Evolutionary conservation across 257 asterid species (phyloP).

Genomic region (Capsicum pubescens): DNA sequence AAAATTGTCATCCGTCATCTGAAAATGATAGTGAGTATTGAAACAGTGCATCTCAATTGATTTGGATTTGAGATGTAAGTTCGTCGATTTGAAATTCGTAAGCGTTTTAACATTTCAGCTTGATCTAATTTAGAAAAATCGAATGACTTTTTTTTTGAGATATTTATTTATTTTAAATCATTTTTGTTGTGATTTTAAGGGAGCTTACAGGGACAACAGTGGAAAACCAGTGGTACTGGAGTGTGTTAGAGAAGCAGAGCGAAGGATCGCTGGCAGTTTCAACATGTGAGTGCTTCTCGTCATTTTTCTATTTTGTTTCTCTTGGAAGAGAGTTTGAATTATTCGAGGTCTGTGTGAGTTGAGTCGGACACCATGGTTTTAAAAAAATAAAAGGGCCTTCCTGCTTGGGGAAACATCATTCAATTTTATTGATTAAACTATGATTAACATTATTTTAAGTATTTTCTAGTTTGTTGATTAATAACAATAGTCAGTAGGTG

Average conservation of each 20-base stretch:
- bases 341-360: not conserved
- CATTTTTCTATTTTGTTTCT: not conserved
- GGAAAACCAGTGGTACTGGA: constrained; percentile 98
- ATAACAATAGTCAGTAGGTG: too few species aligned
- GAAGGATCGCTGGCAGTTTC: constrained; percentile 74
- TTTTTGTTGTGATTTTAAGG: constrained; percentile 44
- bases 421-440: too few species aligned
- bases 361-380: too few species aligned
- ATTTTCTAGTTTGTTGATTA: too few species aligned
- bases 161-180: not conserved
- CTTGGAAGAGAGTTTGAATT: not conserved
- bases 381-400: not conserved
- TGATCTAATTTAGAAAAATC: not conserved
- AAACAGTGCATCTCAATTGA: not conserved
- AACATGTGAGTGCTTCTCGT: constrained; percentile 60
- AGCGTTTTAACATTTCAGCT: not conserved
- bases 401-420: not conserved
- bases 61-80: not conserved
- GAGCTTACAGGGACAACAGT: constrained; percentile 93
- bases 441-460: too few species aligned
- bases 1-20: too few species aligned
- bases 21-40: not conserved
- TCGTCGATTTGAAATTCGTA: not conserved
- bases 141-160: not conserved
- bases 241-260: constrained; percentile 96